Percentiles rank a stretch among this genome's conserved stretches.
Conservation (phyloP, 495 filamentous ascomycete genomes). For the Penicillium soppii region DNA sequence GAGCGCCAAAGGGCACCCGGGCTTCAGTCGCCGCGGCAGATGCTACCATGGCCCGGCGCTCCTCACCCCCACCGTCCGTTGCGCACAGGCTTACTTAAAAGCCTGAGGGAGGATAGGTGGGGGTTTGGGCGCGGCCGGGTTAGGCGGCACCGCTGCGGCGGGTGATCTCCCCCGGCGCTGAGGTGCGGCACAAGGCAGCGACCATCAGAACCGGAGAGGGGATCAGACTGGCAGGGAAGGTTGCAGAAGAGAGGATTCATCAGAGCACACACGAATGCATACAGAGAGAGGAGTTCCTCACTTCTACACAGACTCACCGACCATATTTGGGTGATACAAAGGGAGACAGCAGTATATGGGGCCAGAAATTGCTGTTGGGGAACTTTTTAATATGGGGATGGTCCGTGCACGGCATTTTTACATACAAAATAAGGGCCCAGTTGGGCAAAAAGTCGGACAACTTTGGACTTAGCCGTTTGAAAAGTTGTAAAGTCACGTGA, state of each 20-base stretch:
- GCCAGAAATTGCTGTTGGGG: constrained; percentile 6
- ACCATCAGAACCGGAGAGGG: constrained; percentile 3
- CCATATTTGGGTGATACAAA: not conserved
- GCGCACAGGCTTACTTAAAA: too few species aligned
- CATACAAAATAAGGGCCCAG: not conserved
- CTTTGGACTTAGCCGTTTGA: too few species aligned
- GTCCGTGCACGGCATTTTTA: constrained; percentile 1
- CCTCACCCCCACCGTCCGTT: not conserved
- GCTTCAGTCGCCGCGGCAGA: constrained; percentile 16
- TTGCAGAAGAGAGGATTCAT: too few species aligned
- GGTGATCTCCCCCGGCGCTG: not conserved
- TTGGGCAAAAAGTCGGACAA: too few species aligned
- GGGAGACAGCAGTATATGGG: not conserved
- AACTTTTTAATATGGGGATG: constrained; percentile 13
- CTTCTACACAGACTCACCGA: constrained; percentile 22
- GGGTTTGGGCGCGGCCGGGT: not conserved
- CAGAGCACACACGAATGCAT: too few species aligned
- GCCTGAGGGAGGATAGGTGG: not conserved
- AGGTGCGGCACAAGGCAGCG: not conserved
- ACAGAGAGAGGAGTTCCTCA: too few species aligned
- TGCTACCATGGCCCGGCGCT: not conserved
- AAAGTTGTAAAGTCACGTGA: too few species aligned
- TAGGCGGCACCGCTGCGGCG: not conserved
- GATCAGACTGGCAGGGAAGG: constrained; percentile 7
- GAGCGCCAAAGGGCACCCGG: constrained; percentile 14